Percentiles rank a stretch among this genome's conserved stretches.
Conservation (phyloP, 2,329 filamentous ascomycete species). For the Aspergillus nomiae region DNA sequence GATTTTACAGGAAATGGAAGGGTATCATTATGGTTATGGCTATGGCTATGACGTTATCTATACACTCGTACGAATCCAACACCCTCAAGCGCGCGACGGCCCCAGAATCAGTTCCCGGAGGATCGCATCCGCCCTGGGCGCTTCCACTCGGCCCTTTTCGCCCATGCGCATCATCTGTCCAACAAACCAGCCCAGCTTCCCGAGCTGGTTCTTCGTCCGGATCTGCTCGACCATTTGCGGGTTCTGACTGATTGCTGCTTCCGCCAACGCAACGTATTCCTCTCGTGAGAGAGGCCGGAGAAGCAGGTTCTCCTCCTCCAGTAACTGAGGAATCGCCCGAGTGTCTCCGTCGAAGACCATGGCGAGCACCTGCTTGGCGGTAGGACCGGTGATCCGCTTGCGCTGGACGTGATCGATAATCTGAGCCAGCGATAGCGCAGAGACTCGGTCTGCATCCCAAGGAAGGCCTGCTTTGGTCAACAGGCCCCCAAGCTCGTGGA, state of each 20-base stretch:
- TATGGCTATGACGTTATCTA: background rate
- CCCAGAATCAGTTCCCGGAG: slow-evolving; percentile 52
- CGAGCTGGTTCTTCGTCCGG: slow-evolving; percentile 58
- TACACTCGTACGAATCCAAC: background rate
- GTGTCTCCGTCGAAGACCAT: slow-evolving; percentile 56
- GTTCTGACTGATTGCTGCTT: slow-evolving; percentile 56
- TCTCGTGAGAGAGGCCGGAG: slow-evolving; percentile 57
- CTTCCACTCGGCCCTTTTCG: slow-evolving; percentile 63
- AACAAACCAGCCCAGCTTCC: slow-evolving; percentile 69
- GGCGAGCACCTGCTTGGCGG: slow-evolving; percentile 62
- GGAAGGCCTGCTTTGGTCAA: slow-evolving; percentile 53
- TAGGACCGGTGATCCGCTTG: slow-evolving; percentile 54
- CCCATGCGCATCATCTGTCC: slow-evolving; percentile 68
- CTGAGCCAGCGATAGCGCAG: slow-evolving; percentile 46
- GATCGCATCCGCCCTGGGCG: slow-evolving; percentile 58
- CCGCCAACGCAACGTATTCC: slow-evolving; percentile 59
- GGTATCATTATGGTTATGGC: slow-evolving; percentile 8
- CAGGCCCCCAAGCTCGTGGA: slow-evolving; percentile 74
- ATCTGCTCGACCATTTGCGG: slow-evolving; percentile 62
- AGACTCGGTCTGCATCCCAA: slow-evolving; percentile 43
- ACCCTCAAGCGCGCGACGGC: slow-evolving; percentile 2
- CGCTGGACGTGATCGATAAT: slow-evolving; percentile 48
- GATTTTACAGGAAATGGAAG: background rate
- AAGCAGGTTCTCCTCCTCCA: slow-evolving; percentile 58
- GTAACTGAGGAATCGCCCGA: slow-evolving; percentile 53